Evolutionary conservation across 768 basidiomycete species (phyloP).

Genomic region (Leccinum longicurvipes): DNA sequence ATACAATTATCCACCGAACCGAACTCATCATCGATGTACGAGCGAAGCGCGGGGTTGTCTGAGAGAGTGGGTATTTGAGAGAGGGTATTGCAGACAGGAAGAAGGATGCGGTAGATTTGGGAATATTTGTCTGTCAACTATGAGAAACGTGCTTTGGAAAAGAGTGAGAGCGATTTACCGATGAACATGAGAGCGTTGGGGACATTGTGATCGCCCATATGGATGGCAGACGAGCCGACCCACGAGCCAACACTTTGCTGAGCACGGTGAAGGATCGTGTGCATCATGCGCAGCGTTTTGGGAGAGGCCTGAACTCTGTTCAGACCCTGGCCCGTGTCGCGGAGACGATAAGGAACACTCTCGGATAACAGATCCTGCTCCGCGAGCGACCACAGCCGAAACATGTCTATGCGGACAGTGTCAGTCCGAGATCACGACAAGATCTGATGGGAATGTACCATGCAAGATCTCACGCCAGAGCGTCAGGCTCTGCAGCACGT

Average conservation of each 20-base stretch:
- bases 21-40: constrained; percentile 81
- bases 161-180: constrained; percentile 32
- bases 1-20: constrained; percentile 68
- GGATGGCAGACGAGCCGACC: constrained; percentile 85
- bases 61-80: constrained; percentile 65
- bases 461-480: constrained; percentile 85
- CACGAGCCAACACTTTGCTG: constrained; percentile 78
- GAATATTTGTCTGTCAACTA: constrained; percentile 69
- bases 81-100: constrained; percentile 83
- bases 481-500: constrained; percentile 82
- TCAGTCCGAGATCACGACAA: constrained; percentile 1
- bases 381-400: constrained; percentile 78
- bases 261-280: constrained; percentile 78
- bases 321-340: constrained; percentile 88
- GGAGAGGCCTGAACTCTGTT: constrained; percentile 86
- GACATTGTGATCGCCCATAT: constrained; percentile 79
- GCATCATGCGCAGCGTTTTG: constrained; percentile 90
- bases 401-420: constrained; percentile 60
- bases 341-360: constrained; percentile 68
- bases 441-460: constrained; percentile 40
- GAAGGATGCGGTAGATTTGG: constrained; percentile 85
- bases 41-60: constrained; percentile 64
- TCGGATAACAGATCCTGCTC: constrained; percentile 82
- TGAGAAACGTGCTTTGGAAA: not conserved
- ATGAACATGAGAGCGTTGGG: constrained; percentile 77